Percentiles rank a stretch among this genome's conserved stretches.
Conservation (phyloP, 2,329 filamentous ascomycete species). For the Trichophyton benhamiae region DNA sequence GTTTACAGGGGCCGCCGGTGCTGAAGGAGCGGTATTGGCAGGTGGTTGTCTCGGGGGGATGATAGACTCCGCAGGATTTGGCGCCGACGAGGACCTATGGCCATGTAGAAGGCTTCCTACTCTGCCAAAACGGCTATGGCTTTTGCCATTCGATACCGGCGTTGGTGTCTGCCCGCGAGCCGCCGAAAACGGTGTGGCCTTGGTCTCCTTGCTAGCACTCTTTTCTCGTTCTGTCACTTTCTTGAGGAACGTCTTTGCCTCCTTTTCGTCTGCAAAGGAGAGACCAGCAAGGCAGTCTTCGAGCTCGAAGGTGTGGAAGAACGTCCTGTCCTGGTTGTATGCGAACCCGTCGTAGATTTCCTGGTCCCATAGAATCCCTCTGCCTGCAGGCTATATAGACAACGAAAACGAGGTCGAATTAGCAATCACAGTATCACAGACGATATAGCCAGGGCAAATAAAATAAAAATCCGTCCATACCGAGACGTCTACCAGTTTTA, state of each 20-base stretch:
- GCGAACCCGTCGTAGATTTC: conserved; percentile 91
- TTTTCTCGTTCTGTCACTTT: conserved; percentile 95
- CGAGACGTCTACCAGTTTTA: conserved; percentile 94
- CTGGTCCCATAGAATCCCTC: conserved; percentile 91
- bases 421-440: not conserved
- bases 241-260: conserved; percentile 92
- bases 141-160: conserved; percentile 33
- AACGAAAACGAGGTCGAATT: not conserved
- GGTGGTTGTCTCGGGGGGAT: conserved; percentile 32
- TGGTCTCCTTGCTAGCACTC: conserved; percentile 81
- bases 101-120: conserved; percentile 38
- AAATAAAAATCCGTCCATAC: conserved; percentile 40
- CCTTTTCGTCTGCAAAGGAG: conserved; percentile 93
- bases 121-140: conserved; percentile 39
- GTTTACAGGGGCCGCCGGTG: conserved; percentile 23
- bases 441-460: not conserved
- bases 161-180: conserved; percentile 37
- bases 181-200: conserved; percentile 57
- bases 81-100: conserved; percentile 37
- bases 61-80: conserved; percentile 33
- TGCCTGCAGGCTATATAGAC: conserved; percentile 50
- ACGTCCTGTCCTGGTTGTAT: conserved; percentile 94
- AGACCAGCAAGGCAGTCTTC: conserved; percentile 82
- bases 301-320: conserved; percentile 95
- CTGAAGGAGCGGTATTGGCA: conserved; percentile 11